Base-by-base conservation (phyloP, 2,329 filamentous ascomycete genomes). In the Biscogniauxia mediterranea region DNA sequence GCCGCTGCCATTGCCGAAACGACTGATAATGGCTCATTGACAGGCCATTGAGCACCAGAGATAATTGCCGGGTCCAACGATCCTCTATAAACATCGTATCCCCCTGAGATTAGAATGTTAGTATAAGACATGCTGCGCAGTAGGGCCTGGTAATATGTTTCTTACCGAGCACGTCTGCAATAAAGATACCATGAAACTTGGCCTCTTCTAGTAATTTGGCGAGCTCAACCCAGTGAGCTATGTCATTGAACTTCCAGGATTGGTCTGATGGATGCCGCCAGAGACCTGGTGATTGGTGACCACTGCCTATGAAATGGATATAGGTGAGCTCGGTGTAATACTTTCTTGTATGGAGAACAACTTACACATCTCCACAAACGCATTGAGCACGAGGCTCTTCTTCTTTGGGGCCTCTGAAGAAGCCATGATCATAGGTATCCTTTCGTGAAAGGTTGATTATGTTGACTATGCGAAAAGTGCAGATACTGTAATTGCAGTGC, bases 1-100 rank as follows among this genome's bases (percentile, higher is more conserved):
- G 79, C 88, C 0, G 88, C 87, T 1, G 88, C 88, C 87, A 91
- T 89, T 0, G 88, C 88, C 1, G 88, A 81, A 0, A 91, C 79
- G 0, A 87, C 81, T 1, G 83, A 81, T 1, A 91, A 70, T 0
- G 88, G 89, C 70, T 91, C 88, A 25, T 89, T 89, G 19, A 90
- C 85, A 0, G 88, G 89, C 84, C 87, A 91, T 73, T 91, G 88
- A 0, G 87, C 85, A 0, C 86, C 88, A 0, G 86, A 86, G 5
- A 80, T 75, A 25, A 88, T 82, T 0, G 86, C 85, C 0, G 87
- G 83, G 1, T 84, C 81, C 2, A 90, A 78, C 0, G 76, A 77
- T 0, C 83, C 83, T 57, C 84, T 85, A 73, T 90, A 91, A 1
- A 91, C 87, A 75, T 91, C 88, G 69, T 91, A 90, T 2, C 86